These are phyloP conservation scores for Tolypocladium capitatum DNA, from an alignment of 2,329 filamentous ascomycete species.

Conservation along the genomic window DNA sequence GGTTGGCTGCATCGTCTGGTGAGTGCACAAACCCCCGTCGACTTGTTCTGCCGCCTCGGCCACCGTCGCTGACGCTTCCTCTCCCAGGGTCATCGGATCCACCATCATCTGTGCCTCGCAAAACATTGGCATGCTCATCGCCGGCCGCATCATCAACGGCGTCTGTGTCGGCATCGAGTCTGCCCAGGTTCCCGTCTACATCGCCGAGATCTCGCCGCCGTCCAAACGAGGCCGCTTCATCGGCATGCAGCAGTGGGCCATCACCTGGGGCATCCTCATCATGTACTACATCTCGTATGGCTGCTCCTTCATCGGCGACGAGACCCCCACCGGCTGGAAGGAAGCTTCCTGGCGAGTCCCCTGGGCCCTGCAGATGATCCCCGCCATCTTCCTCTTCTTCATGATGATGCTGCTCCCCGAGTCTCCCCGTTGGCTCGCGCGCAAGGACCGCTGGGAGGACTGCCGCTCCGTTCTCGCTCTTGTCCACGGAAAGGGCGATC, in stretches of 20 bases:
- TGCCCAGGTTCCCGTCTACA: constrained; percentile 57
- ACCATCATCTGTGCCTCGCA: constrained; percentile 30
- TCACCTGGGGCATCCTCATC: constrained; percentile 53
- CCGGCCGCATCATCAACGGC: constrained; percentile 50
- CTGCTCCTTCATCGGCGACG: constrained; percentile 40
- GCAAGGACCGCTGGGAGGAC: constrained; percentile 47
- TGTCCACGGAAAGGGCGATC: constrained; percentile 54
- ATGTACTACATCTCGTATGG: constrained; percentile 60
- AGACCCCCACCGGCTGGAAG: constrained; percentile 20
- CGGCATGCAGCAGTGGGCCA: constrained; percentile 60
- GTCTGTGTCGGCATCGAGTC: constrained; percentile 52
- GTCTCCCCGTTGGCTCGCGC: constrained; percentile 51
- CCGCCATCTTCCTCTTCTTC: constrained; percentile 43
- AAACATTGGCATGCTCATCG: constrained; percentile 36
- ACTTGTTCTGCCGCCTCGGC: too few species aligned
- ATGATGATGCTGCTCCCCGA: constrained; percentile 48
- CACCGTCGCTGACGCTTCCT: neutral
- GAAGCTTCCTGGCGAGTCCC: constrained; percentile 48
- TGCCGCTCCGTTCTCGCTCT: constrained; percentile 38
- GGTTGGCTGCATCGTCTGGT: constrained; percentile 37
- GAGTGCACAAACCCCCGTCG: constrained; percentile 9
- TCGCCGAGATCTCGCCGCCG: constrained; percentile 48
- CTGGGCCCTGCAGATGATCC: constrained; percentile 53
- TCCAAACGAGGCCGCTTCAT: constrained; percentile 51
- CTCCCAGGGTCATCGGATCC: constrained; percentile 32